A percentile compares a stretch with the other conserved stretches of the same genome.
phyloP scores from a whole-genome alignment of 257 asterid species.

The Osmanthus fragrans region DNA sequence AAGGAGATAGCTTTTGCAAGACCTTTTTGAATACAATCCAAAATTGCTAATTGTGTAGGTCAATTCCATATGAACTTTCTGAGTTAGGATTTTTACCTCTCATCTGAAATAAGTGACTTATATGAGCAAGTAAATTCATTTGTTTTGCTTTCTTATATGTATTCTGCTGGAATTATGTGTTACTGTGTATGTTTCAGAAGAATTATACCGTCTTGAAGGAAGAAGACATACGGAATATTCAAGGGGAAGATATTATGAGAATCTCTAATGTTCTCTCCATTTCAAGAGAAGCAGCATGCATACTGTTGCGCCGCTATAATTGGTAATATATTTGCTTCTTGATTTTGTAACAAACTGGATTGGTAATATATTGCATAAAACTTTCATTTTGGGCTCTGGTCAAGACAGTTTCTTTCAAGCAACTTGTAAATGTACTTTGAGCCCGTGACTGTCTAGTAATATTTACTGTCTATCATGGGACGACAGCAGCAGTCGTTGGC shows the following conservation, averaged over 20 bases:
- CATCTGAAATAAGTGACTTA: constrained; percentile 5
- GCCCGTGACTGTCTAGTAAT: constrained; percentile 16
- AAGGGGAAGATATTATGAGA: constrained; percentile 70
- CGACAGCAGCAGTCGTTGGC: not conserved
- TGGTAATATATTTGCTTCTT: constrained; percentile 51
- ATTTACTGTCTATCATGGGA: not conserved
- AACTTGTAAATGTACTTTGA: constrained; percentile 5
- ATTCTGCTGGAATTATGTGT: not conserved
- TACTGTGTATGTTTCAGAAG: constrained; percentile 50
- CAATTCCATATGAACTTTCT: not conserved
- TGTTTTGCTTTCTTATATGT: constrained; percentile 2
- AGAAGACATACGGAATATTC: constrained; percentile 72
- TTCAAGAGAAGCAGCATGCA: constrained; percentile 74
- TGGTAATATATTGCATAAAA: not conserved
- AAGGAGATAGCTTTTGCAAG: not conserved
- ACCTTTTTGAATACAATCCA: not conserved
- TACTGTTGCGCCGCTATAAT: constrained; percentile 72
- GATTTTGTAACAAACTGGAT: constrained; percentile 10
- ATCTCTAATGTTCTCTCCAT: constrained; percentile 80
- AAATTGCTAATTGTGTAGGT: not conserved
- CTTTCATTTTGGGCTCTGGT: constrained; percentile 4
- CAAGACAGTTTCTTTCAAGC: not conserved
- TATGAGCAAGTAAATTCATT: constrained; percentile 6
- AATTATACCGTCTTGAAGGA: constrained; percentile 71
- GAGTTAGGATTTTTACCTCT: not conserved